Percentiles rank a stretch among this genome's conserved stretches.
Conservation (phyloP, 208 protist species). For the Trypanosoma rangeli region DNA sequence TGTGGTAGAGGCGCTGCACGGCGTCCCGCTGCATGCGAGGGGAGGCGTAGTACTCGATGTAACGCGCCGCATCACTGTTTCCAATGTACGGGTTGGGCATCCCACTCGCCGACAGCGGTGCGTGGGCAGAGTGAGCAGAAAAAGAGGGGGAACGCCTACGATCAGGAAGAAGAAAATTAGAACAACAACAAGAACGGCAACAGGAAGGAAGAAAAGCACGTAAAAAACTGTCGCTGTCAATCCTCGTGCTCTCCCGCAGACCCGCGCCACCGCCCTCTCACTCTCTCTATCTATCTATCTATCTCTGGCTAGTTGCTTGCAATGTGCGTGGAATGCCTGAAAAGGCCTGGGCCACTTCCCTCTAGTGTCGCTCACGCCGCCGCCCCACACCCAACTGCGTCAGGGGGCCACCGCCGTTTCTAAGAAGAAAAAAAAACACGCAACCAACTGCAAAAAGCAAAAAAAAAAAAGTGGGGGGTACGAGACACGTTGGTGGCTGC, state of each 20-base stretch:
- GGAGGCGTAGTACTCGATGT: conserved; percentile 79
- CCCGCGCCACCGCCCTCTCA: not conserved
- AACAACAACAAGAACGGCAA: conserved; percentile 6
- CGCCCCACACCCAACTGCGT: no score
- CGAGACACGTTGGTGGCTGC: no score
- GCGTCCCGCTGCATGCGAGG: conserved; percentile 63
- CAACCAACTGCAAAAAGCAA: no score
- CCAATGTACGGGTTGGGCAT: conserved; percentile 77
- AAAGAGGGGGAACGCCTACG: not conserved
- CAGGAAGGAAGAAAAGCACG: conserved; percentile 8
- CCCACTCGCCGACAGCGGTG: not conserved
- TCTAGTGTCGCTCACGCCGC: not conserved
- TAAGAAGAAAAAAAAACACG: no score
- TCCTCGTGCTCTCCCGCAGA: no score
- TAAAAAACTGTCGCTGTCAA: not conserved
- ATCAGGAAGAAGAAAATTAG: not conserved
- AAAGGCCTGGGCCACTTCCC: not conserved
- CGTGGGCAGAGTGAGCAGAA: not conserved
- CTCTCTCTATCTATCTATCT: not conserved
- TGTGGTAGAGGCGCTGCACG: conserved; percentile 70
- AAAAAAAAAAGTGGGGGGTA: no score
- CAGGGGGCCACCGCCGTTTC: no score
- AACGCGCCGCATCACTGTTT: conserved; percentile 68
- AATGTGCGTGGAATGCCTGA: not conserved
- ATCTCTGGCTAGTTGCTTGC: not conserved